phyloP scores from a whole-genome alignment of 2,329 filamentous ascomycete genomes.

The Ophiosphaerella narmari region DNA sequence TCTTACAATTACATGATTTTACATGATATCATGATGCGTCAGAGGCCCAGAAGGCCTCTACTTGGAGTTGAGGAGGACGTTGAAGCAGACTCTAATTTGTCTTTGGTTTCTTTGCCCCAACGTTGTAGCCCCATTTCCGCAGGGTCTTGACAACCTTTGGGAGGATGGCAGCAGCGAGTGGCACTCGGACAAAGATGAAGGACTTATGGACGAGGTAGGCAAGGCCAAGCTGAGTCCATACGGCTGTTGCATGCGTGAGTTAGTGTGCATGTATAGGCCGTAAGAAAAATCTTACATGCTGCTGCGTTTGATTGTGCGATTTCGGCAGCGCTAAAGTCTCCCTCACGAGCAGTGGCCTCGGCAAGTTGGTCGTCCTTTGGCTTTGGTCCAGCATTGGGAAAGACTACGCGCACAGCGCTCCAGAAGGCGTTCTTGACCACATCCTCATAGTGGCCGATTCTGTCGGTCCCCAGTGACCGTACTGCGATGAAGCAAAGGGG shows the following conservation, averaged over 20 bases:
- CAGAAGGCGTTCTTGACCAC: slow-evolving; percentile 65
- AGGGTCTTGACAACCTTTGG: slow-evolving; percentile 93
- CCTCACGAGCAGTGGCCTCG: slow-evolving; percentile 36
- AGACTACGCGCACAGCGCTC: slow-evolving; percentile 64
- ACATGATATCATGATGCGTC: slow-evolving; percentile 3
- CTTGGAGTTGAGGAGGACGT: background rate
- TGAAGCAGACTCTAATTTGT: slow-evolving; percentile 5
- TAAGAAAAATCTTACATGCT: slow-evolving; percentile 66
- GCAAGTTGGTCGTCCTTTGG: slow-evolving; percentile 45
- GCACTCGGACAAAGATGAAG: slow-evolving; percentile 95
- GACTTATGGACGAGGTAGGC: slow-evolving; percentile 98
- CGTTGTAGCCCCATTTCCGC: slow-evolving; percentile 89
- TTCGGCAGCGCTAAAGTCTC: slow-evolving; percentile 57
- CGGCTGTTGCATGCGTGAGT: slow-evolving; percentile 51
- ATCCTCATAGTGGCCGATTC: slow-evolving; percentile 76
- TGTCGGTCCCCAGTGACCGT: slow-evolving; percentile 78
- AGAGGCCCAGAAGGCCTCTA: background rate
- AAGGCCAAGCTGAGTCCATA: slow-evolving; percentile 85
- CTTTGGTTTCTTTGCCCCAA: slow-evolving; percentile 72
- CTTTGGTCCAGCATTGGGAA: slow-evolving; percentile 60
- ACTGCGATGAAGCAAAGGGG: slow-evolving; percentile 94
- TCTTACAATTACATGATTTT: slow-evolving; percentile 2
- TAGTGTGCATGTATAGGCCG: background rate
- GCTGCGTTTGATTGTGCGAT: slow-evolving; percentile 66
- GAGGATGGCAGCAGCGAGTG: slow-evolving; percentile 84